Evolutionary conservation across 139 green algal genomes (phyloP).

Genomic region (Chlorella sp.): DNA sequence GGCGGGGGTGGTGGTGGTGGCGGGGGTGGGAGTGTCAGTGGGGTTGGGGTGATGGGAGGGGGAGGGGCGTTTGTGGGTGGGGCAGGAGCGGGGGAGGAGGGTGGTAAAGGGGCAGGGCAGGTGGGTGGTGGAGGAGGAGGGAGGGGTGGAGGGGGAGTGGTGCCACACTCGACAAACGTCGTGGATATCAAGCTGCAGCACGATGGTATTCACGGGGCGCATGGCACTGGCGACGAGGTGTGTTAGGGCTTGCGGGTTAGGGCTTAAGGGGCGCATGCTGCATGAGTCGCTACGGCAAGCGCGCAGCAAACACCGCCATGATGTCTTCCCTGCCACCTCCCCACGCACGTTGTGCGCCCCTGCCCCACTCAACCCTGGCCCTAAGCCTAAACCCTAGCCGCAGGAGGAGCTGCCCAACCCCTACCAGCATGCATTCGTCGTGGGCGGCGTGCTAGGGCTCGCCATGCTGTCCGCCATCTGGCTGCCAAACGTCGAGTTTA

Average conservation of each 20-base stretch:
- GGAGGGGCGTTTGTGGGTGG: too few relatives aligned
- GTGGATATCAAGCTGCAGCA: neutral
- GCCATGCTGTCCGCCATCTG: slow-evolving; percentile 42
- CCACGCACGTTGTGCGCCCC: neutral
- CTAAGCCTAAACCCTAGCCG: too few relatives aligned
- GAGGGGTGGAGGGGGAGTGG: too few relatives aligned
- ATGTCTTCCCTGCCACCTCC: neutral
- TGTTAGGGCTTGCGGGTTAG: neutral
- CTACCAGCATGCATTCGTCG: slow-evolving; percentile 27
- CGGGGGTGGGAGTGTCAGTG: too few relatives aligned
- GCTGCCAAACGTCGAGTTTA: slow-evolving; percentile 81
- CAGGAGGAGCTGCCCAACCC: neutral
- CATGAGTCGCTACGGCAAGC: neutral
- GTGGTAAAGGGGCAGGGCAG: too few relatives aligned
- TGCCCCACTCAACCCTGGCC: neutral
- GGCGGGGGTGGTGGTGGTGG: neutral
- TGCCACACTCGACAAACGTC: neutral
- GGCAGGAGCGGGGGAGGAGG: too few relatives aligned
- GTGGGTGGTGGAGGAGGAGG: too few relatives aligned
- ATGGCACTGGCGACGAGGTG: neutral
- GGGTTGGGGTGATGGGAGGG: too few relatives aligned
- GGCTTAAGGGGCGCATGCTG: neutral
- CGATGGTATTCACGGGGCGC: neutral
- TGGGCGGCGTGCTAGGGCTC: slow-evolving; percentile 31
- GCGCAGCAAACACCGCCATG: neutral